Evolutionary conservation across 1,139 yeast genomes (phyloP), one percentile per base, ranked within the genome.

Genomic region (Suhomyces chickasaworum): DNA sequence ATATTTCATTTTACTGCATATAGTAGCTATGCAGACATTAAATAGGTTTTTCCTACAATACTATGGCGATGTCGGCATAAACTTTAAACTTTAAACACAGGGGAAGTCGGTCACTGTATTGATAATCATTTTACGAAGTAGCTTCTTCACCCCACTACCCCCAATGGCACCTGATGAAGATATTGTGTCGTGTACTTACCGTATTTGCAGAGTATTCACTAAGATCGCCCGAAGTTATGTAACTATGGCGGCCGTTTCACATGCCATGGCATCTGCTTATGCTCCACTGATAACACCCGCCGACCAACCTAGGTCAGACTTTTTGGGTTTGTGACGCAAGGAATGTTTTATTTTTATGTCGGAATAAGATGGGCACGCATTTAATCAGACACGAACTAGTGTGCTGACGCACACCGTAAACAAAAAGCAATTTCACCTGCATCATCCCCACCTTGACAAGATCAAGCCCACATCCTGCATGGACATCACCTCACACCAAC

Each of bases 351-450:
- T 40, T 40, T 39, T 35, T 35, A 35, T 29, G 44, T 34, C 17
- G 36, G 36, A 10, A 7, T 25, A 15, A 29, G 39, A 29, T 41
- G 39, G 20, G 37, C 34, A 13, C 30, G 38, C 27, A 9, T 27
- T 40, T 36, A 42, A 37, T 37, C 41, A 37, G 35, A 32, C 45
- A 37, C 45, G 38, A 37, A 42, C 35, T 33, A 36, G 29, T 25
- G 37, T 29, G 40, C 40, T 30, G 40, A 41, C 22, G 37, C 38
- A 13, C 25, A 8, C 35, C 13, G 22, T 4, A 10, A 33, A 7
- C 38, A 42, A 42, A 29, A 42, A 42, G 45, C 41, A 42, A 42
- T 42, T 42, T 42, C 31, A n/a, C 17, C 32, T 29, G 32, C 32
- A 29, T 29, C 32, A 29, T 29, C 32, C 32, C 32, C 32, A 29